Percentiles rank a stretch among this genome's conserved stretches.
Conservation (phyloP, 1,284 basidiomycete species). For the Melampsora abietis-canadensis region DNA sequence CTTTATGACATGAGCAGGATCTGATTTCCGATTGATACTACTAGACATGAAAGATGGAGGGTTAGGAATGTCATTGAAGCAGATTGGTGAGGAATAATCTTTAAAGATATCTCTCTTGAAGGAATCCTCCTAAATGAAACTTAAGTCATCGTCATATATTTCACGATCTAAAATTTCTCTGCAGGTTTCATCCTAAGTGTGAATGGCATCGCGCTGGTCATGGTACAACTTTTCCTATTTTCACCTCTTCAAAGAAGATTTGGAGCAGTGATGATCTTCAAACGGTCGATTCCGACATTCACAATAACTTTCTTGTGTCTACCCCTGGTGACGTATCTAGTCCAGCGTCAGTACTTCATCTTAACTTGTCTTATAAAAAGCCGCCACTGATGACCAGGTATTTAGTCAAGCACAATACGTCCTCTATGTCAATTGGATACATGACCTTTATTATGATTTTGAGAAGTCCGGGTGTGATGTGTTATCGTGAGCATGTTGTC, state of each 20-base stretch:
- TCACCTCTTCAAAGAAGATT: slow-evolving; percentile 17
- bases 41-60: slow-evolving; percentile 31
- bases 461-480: slow-evolving; percentile 27
- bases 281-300: slow-evolving; percentile 6
- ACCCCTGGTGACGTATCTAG: slow-evolving; percentile 26
- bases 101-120: no score
- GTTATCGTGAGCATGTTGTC: slow-evolving; percentile 18
- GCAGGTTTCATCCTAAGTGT: slow-evolving; percentile 31
- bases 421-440: slow-evolving; percentile 9
- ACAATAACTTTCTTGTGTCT: slow-evolving; percentile 18
- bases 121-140: no score
- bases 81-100: slow-evolving; percentile 11
- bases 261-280: slow-evolving; percentile 23
- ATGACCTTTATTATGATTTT: slow-evolving; percentile 23
- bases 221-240: slow-evolving; percentile 32
- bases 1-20: not conserved
- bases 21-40: not conserved
- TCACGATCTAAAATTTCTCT: no score
- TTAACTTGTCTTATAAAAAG: not conserved
- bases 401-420: slow-evolving; percentile 16
- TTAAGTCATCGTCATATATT: no score
- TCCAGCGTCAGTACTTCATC: slow-evolving; percentile 12
- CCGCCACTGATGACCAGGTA: no score
- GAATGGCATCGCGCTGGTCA: slow-evolving; percentile 23
- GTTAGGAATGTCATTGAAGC: slow-evolving; percentile 18